phyloP scores from a whole-genome alignment of 176 grass and related monocot species.

The Triticum timopheevii region DNA sequence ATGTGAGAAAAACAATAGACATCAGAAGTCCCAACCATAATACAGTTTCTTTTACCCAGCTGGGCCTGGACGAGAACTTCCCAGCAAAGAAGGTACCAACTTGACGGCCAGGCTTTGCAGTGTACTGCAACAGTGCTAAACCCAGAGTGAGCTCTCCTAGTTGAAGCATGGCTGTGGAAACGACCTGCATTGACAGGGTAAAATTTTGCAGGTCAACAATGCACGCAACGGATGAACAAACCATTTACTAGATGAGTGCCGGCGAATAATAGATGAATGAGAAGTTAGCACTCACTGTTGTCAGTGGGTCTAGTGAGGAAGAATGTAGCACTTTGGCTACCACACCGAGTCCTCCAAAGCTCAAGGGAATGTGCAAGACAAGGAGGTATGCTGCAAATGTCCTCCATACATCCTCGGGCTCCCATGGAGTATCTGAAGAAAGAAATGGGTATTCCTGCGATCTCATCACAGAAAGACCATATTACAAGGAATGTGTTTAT shows the following conservation, averaged over 20 bases:
- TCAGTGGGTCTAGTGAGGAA: conserved; percentile 57
- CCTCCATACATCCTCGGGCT: conserved; percentile 64
- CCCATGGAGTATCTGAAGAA: conserved; percentile 64
- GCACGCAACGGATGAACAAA: background rate
- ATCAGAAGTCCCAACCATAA: conserved; percentile 61
- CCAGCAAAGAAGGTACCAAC: conserved; percentile 44
- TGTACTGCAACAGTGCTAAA: conserved; percentile 54
- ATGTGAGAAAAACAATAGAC: conserved; percentile 52
- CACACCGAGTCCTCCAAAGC: conserved; percentile 86
- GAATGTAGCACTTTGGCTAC: conserved; percentile 53
- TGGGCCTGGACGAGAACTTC: conserved; percentile 34
- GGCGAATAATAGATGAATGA: background rate
- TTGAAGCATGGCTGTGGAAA: conserved; percentile 55
- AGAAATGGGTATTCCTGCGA: conserved; percentile 53
- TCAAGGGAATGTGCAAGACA: conserved; percentile 70
- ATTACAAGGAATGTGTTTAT: background rate
- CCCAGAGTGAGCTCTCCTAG: conserved; percentile 48
- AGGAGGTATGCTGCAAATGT: conserved; percentile 86
- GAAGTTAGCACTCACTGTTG: conserved; percentile 46
- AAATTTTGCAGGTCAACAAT: background rate
- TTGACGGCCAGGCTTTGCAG: conserved; percentile 32
- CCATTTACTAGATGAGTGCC: background rate
- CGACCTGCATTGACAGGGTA: conserved; percentile 45
- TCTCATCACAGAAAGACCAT: background rate
- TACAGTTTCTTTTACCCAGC: conserved; percentile 55